Evolutionary conservation across 2,329 filamentous ascomycete species (phyloP).

Genomic region (Leptodontidium sp.): DNA sequence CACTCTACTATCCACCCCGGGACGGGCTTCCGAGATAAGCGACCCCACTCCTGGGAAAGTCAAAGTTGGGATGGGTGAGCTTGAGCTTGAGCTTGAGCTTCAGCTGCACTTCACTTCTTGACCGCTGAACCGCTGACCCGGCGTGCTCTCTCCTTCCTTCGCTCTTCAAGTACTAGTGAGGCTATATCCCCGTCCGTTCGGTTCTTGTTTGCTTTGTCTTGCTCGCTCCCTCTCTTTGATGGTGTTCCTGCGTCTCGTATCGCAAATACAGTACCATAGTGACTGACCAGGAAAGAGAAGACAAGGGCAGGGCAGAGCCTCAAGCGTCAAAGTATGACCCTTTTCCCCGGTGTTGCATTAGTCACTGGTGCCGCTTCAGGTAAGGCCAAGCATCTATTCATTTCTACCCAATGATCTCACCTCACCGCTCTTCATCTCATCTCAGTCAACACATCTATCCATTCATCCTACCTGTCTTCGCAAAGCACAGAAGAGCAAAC

Average conservation of each 20-base stretch:
- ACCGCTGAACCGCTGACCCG: no score
- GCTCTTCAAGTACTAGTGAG: background rate
- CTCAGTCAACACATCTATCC: no score
- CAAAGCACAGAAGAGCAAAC: background rate
- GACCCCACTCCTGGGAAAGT: constrained; percentile 12
- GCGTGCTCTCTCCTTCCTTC: background rate
- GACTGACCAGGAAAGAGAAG: no score
- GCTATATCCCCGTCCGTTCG: background rate
- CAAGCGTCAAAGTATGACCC: constrained; percentile 23
- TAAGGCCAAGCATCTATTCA: constrained; percentile 18
- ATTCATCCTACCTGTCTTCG: no score
- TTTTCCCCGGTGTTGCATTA: constrained; percentile 40
- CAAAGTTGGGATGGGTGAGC: constrained; percentile 26
- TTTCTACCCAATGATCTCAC: background rate
- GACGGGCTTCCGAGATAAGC: constrained; percentile 1
- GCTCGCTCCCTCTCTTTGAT: constrained; percentile 1
- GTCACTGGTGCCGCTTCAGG: constrained; percentile 42
- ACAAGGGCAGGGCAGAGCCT: background rate
- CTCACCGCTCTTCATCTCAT: background rate
- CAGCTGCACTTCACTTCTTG: no score
- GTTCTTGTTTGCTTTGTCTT: background rate
- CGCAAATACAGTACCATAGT: background rate
- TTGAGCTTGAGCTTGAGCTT: background rate
- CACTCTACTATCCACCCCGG: background rate
- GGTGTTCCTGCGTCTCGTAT: constrained; percentile 7